phyloP scores from a whole-genome alignment of 176 grass and related monocot genomes.

The Musa troglodytarum region DNA sequence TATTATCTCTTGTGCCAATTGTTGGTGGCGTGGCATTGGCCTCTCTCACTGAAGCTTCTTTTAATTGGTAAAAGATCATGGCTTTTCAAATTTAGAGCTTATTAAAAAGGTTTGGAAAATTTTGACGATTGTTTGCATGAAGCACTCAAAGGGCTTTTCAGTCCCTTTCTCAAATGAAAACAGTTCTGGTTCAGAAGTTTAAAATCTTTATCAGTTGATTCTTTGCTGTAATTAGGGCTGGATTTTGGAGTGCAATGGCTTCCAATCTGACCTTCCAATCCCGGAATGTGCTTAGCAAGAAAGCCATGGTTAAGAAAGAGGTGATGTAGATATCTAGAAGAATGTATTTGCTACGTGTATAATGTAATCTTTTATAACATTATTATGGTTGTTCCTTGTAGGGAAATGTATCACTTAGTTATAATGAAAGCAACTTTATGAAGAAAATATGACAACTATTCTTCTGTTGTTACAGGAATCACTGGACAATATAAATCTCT shows the following conservation, averaged over 20 bases:
- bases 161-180: too few species aligned
- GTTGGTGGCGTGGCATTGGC: constrained; percentile 92
- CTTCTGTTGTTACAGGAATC: constrained; percentile 36
- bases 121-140: background rate
- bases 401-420: background rate
- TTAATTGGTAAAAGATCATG: constrained; percentile 58
- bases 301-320: constrained; percentile 98
- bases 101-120: too few species aligned
- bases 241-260: constrained; percentile 93
- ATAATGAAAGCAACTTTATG: background rate
- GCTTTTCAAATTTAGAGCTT: background rate
- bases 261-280: constrained; percentile 95
- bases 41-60: constrained; percentile 89
- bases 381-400: too few species aligned
- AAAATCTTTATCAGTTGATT: background rate
- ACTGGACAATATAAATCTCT: constrained; percentile 82
- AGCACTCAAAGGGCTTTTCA: too few species aligned
- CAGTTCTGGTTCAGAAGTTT: too few species aligned
- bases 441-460: too few species aligned
- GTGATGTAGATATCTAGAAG: constrained; percentile 11
- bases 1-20: constrained; percentile 76
- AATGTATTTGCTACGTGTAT: too few species aligned
- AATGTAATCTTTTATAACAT: too few species aligned
- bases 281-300: constrained; percentile 93
- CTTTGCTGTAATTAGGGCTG: constrained; percentile 37